Evolutionary conservation across 768 basidiomycete genomes (phyloP), one percentile per base, ranked within the genome.

Genomic region (Punctularia strigosozonata): DNA sequence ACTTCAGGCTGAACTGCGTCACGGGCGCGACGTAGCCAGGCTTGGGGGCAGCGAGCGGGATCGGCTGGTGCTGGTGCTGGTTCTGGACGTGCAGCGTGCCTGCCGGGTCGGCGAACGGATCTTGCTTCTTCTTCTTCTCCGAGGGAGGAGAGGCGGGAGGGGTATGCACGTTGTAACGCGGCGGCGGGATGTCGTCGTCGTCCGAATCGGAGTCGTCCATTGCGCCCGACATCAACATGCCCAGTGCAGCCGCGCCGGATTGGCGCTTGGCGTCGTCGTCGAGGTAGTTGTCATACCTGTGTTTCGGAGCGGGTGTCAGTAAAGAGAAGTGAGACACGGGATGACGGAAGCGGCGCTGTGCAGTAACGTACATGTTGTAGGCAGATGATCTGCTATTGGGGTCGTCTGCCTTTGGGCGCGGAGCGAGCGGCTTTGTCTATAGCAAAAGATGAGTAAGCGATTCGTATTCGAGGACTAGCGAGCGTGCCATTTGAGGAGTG

Each of bases 11-110:
- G 24, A 83, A 69, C 2, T 73, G 78, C 12, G 78, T 63, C 21
- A 84, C 70, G 24, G 78, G 77, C 3, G 79, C 73, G 22, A 79
- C 72, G 47, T 86, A 86, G 5, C 83, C 82, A 3, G 83, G 82
- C 25, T 69, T 69, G 19, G 82, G 83, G 3, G 80, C 75, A 3
- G 74, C 80, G 44, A 85, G 73, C 6, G 68, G 64, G 33, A 65
- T 52, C 31, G 46, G 28, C 10, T 10, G 28, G 15, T 30, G 45
- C 37, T 48, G 36, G 23, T 19, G 49, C 45, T 49, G 51, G 34
- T 38, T 46, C 14, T 32, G 39, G 15, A 14, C 17, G 31, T 22
- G 39, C n/a, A 3, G 14, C 31, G 17, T 8, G 38, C 24, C n/a
- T 45, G 43, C 15, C 23, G 45, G 13, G 22, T 45, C 24, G 18